These are phyloP conservation scores for Xylaria venustula DNA, from an alignment of 495 filamentous ascomycete species.

Conservation along the genomic window DNA sequence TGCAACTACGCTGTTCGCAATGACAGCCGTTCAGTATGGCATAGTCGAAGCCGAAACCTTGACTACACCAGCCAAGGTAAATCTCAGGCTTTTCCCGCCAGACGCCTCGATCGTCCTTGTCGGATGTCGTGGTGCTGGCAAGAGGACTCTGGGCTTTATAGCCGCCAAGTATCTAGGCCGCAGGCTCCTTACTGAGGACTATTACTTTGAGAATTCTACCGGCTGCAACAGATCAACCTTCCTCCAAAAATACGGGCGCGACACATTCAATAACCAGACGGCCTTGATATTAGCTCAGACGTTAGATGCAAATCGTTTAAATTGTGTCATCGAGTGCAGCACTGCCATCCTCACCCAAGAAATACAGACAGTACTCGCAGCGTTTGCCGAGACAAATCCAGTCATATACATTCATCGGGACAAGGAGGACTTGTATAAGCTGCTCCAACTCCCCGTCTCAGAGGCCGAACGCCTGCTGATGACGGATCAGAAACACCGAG, in stretches of 20 bases:
- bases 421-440: constrained; percentile 60
- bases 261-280: constrained; percentile 61
- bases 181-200: constrained; percentile 69
- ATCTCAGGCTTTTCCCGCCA: constrained; percentile 51
- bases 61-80: constrained; percentile 27
- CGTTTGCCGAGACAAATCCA: constrained; percentile 62
- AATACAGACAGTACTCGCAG: constrained; percentile 58
- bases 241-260: constrained; percentile 57
- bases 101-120: constrained; percentile 72
- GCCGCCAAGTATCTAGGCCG: constrained; percentile 69
- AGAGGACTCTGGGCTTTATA: constrained; percentile 74
- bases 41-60: constrained; percentile 17
- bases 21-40: constrained; percentile 12
- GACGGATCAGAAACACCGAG: constrained; percentile 55
- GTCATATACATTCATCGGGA: constrained; percentile 74
- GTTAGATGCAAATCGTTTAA: constrained; percentile 60
- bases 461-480: constrained; percentile 54
- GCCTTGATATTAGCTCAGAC: constrained; percentile 63
- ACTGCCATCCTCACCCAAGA: constrained; percentile 51
- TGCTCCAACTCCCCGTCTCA: constrained; percentile 54
- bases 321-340: constrained; percentile 72
- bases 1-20: background rate
- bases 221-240: constrained; percentile 62
- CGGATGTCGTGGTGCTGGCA: constrained; percentile 72
- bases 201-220: constrained; percentile 65